Percentiles rank a stretch among this genome's conserved stretches.
Evolutionary conservation across 2,329 filamentous ascomycete genomes (phyloP).

Genomic region (Alternaria consortialis): DNA sequence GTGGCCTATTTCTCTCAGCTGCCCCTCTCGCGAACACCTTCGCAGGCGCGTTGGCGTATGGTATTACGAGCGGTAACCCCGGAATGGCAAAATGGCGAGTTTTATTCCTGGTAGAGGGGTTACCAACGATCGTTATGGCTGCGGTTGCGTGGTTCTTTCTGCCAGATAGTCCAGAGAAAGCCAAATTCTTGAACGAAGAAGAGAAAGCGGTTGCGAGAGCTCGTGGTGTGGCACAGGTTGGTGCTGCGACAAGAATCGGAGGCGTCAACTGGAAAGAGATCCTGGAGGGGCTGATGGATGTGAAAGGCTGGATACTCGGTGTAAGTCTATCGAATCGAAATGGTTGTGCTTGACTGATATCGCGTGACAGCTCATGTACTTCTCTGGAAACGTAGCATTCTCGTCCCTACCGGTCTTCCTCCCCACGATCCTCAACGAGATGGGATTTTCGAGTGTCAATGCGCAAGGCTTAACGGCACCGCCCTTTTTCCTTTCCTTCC

Average conservation of each 20-base stretch:
- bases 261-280: slow-evolving; percentile 43
- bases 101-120: slow-evolving; percentile 59
- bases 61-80: slow-evolving; percentile 67
- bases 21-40: slow-evolving; percentile 81
- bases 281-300: slow-evolving; percentile 38
- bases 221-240: slow-evolving; percentile 44
- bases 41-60: slow-evolving; percentile 67
- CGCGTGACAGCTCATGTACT: slow-evolving; percentile 44
- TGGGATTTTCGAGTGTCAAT: slow-evolving; percentile 73
- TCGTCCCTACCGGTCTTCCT: slow-evolving; percentile 59
- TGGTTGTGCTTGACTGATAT: slow-evolving; percentile 3
- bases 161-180: slow-evolving; percentile 56
- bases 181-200: slow-evolving; percentile 53
- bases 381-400: slow-evolving; percentile 59
- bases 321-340: slow-evolving; percentile 24
- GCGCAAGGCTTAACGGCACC: slow-evolving; percentile 78
- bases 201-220: slow-evolving; percentile 49
- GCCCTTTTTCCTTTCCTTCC: slow-evolving; percentile 73
- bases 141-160: slow-evolving; percentile 55
- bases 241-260: slow-evolving; percentile 38
- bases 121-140: slow-evolving; percentile 55
- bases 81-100: slow-evolving; percentile 69
- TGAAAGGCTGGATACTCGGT: slow-evolving; percentile 48
- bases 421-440: slow-evolving; percentile 58
- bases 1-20: slow-evolving; percentile 39